These are phyloP conservation scores for Vinca major DNA, from an alignment of 305 asterid genomes.

Conservation along the genomic window DNA sequence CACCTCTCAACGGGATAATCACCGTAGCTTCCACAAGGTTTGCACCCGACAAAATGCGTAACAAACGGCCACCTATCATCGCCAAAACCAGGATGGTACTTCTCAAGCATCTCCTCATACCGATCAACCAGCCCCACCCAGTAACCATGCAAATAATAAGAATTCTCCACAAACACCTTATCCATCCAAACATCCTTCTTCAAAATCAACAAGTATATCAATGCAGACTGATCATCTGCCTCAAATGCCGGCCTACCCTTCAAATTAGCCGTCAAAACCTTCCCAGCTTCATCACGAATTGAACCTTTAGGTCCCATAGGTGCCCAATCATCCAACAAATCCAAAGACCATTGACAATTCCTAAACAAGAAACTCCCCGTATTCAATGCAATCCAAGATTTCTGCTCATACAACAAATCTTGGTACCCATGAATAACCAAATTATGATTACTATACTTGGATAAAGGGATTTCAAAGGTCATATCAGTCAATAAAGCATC, in stretches of 20 bases:
- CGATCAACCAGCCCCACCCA: conserved; percentile 89
- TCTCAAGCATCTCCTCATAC: conserved; percentile 88
- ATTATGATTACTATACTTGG: conserved; percentile 50
- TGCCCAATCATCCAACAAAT: conserved; percentile 86
- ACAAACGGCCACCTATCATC: conserved; percentile 97
- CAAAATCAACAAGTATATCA: conserved; percentile 60
- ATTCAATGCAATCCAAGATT: conserved; percentile 85
- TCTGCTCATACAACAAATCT: conserved; percentile 67
- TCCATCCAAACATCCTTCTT: conserved; percentile 56
- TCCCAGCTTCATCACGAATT: conserved; percentile 71
- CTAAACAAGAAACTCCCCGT: too few species aligned
- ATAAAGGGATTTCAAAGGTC: conserved; percentile 59
- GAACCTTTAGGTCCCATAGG: conserved; percentile 97
- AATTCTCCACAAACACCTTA: conserved; percentile 73
- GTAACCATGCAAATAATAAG: conserved; percentile 73
- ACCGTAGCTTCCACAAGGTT: conserved; percentile 88
- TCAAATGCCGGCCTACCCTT: conserved; percentile 84
- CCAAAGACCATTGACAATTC: conserved; percentile 88
- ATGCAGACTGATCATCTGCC: conserved; percentile 92
- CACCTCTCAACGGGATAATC: conserved; percentile 83
- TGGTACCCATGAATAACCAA: conserved; percentile 74
- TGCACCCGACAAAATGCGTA: conserved; percentile 93
- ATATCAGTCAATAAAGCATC: conserved; percentile 91
- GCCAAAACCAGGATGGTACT: conserved; percentile 78
- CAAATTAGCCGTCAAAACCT: conserved; percentile 60